These are phyloP conservation scores for Fusarium drepaniforme DNA, from an alignment of 2,329 filamentous ascomycete species.

Conservation along the genomic window DNA sequence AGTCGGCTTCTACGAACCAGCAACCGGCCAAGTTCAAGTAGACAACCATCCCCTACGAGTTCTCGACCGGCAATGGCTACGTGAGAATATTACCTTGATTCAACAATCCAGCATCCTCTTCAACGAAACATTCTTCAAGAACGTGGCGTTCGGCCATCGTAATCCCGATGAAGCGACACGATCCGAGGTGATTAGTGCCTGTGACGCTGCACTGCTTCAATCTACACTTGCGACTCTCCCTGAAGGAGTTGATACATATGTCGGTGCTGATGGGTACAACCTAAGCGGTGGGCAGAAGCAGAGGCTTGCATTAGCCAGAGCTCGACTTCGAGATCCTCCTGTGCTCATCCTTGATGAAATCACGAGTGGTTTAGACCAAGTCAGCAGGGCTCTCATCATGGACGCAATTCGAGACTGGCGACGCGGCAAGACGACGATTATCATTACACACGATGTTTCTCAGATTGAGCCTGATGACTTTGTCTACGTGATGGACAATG, in stretches of 20 bases:
- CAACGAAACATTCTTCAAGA: slow-evolving; percentile 81
- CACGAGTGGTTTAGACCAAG: slow-evolving; percentile 86
- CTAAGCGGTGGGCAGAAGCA: slow-evolving; percentile 91
- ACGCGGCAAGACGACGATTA: slow-evolving; percentile 84
- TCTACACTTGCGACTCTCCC: slow-evolving; percentile 76
- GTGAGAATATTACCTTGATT: slow-evolving; percentile 81
- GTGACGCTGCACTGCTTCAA: slow-evolving; percentile 76
- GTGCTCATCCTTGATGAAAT: slow-evolving; percentile 90
- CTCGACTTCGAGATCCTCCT: slow-evolving; percentile 80
- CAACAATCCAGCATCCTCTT: slow-evolving; percentile 88
- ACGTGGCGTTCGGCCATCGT: slow-evolving; percentile 78
- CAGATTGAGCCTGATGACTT: slow-evolving; percentile 81
- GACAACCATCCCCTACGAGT: slow-evolving; percentile 73
- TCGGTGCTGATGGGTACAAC: slow-evolving; percentile 76
- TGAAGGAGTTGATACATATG: slow-evolving; percentile 75
- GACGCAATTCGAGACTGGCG: slow-evolving; percentile 83
- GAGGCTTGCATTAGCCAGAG: slow-evolving; percentile 83
- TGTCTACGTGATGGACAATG: slow-evolving; percentile 82
- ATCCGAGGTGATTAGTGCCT: slow-evolving; percentile 71
- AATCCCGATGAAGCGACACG: slow-evolving; percentile 61
- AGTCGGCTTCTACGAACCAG: slow-evolving; percentile 79
- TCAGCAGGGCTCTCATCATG: slow-evolving; percentile 76
- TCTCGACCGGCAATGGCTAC: slow-evolving; percentile 78
- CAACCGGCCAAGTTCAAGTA: slow-evolving; percentile 74
- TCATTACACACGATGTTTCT: slow-evolving; percentile 90